Percentiles rank a stretch among this genome's conserved stretches.
Evolutionary conservation across 2,329 filamentous ascomycete species (phyloP).

Genomic region (Fusarium neocosmosporiellum): DNA sequence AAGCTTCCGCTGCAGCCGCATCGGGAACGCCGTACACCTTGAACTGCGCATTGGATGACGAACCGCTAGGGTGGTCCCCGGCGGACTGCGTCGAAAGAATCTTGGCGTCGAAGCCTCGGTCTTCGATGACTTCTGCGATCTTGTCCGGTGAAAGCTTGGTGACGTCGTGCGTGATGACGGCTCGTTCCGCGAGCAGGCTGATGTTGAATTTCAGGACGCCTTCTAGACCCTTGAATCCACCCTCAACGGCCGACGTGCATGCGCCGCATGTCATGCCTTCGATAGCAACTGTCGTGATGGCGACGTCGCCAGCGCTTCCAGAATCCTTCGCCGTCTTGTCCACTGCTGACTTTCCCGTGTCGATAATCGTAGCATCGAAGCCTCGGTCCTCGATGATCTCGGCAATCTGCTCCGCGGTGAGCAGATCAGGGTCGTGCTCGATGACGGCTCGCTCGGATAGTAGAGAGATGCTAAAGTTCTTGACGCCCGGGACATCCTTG

Average conservation of each 20-base stretch:
- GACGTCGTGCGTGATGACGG: slow-evolving; percentile 86
- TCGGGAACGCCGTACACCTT: slow-evolving; percentile 86
- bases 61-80: slow-evolving; percentile 62
- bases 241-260: slow-evolving; percentile 91
- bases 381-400: slow-evolving; percentile 77
- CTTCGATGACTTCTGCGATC: slow-evolving; percentile 86
- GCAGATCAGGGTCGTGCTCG: slow-evolving; percentile 74
- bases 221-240: slow-evolving; percentile 79
- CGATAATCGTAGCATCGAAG: slow-evolving; percentile 83
- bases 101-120: slow-evolving; percentile 87
- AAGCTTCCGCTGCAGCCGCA: slow-evolving; percentile 73
- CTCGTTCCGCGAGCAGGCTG: slow-evolving; percentile 90
- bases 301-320: slow-evolving; percentile 56
- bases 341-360: slow-evolving; percentile 66
- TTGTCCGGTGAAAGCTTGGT: slow-evolving; percentile 76
- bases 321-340: slow-evolving; percentile 33
- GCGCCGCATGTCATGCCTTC: slow-evolving; percentile 98
- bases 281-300: slow-evolving; percentile 87
- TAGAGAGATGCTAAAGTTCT: slow-evolving; percentile 83
- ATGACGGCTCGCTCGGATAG: slow-evolving; percentile 88
- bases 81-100: slow-evolving; percentile 81
- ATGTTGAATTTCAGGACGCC: slow-evolving; percentile 93
- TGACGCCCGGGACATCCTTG: slow-evolving; percentile 78
- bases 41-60: slow-evolving; percentile 75
- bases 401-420: slow-evolving; percentile 64